A percentile compares a stretch with the other conserved stretches of the same genome.
These are phyloP conservation scores for Pleurozium schreberi DNA, from an alignment of 225 moss, liverwort and hornwort genomes.

Conservation along the genomic window DNA sequence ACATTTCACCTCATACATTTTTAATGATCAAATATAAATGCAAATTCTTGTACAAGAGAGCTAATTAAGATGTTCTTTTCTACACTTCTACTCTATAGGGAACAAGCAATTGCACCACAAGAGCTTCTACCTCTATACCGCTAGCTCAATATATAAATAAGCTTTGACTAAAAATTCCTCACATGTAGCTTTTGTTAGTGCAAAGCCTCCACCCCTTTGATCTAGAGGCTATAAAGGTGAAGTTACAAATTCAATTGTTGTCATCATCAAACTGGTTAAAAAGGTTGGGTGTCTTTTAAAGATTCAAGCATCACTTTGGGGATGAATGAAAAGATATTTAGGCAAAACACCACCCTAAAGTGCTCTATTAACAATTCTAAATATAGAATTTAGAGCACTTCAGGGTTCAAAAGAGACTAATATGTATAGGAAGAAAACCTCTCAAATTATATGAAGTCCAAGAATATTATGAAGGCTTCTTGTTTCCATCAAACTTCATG, in stretches of 20 bases:
- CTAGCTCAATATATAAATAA: fast-evolving
- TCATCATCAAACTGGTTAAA: not conserved
- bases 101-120: fast-evolving
- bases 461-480: not conserved
- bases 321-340: too few species aligned
- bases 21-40: not conserved
- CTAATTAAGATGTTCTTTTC: not conserved
- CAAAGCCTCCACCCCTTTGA: not conserved
- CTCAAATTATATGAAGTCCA: not conserved
- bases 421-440: fast-evolving
- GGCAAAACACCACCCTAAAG: too few species aligned
- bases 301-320: too few species aligned
- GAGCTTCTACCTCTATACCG: not conserved
- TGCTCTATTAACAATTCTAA: too few species aligned
- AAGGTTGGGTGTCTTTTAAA: not conserved
- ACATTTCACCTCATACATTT: not conserved
- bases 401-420: not conserved
- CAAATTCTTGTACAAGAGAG: not conserved
- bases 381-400: too few species aligned
- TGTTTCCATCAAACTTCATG: not conserved
- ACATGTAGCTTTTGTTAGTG: not conserved
- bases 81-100: not conserved
- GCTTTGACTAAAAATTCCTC: not conserved
- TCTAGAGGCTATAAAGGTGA: not conserved
- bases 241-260: not conserved